These are phyloP conservation scores for Xylaria multiplex DNA, from an alignment of 2,329 filamentous ascomycete species.

Conservation along the genomic window DNA sequence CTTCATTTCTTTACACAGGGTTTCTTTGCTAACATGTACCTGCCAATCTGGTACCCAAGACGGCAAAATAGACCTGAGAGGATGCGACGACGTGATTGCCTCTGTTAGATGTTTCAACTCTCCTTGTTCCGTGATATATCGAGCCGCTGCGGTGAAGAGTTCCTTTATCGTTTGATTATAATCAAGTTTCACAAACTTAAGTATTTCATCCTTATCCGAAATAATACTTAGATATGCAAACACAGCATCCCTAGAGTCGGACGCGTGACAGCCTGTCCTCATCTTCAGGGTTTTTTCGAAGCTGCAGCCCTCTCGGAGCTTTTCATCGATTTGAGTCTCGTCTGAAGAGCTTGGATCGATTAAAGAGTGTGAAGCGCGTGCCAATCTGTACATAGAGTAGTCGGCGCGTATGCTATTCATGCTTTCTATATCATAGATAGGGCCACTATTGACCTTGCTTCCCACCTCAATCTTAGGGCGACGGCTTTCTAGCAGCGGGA, in stretches of 20 bases:
- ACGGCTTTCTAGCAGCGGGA: neutral
- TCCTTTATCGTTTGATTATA: slow-evolving; percentile 5
- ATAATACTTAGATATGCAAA: slow-evolving; percentile 31
- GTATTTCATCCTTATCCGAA: slow-evolving; percentile 6
- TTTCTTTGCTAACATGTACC: too few species aligned
- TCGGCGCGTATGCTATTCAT: slow-evolving; percentile 3
- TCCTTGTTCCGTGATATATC: neutral
- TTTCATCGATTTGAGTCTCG: too few species aligned
- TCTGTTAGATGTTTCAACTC: neutral
- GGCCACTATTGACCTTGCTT: too few species aligned
- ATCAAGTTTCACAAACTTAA: slow-evolving; percentile 23
- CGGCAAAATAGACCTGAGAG: neutral
- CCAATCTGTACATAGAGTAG: neutral
- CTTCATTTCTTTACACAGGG: too few species aligned
- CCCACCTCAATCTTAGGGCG: neutral
- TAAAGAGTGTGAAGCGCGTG: too few species aligned
- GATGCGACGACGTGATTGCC: neutral
- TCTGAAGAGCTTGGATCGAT: too few species aligned
- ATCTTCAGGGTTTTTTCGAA: neutral
- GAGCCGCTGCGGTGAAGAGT: neutral
- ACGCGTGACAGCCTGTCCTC: slow-evolving; percentile 10
- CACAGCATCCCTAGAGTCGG: slow-evolving; percentile 26
- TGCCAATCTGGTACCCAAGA: slow-evolving; percentile 9
- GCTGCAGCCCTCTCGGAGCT: slow-evolving; percentile 6
- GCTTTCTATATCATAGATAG: neutral